Evolutionary conservation across 371 early-diverging fungal species (phyloP).

Genomic region (Nematocida sp.): DNA sequence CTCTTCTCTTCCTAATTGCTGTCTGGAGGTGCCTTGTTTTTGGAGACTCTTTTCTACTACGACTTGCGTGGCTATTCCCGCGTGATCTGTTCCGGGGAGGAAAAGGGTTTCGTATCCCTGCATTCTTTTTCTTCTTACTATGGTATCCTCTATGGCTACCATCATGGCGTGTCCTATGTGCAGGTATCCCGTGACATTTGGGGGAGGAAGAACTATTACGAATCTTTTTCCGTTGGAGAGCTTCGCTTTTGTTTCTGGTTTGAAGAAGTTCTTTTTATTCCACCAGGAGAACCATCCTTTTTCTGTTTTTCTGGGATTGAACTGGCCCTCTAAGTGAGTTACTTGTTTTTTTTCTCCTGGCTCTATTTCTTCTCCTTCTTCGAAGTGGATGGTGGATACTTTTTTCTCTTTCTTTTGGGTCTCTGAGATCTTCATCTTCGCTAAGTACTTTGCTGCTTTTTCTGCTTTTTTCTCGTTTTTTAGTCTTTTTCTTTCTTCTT

Average conservation of each 20-base stretch:
- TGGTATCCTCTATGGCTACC: constrained; percentile 85
- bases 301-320: constrained; percentile 85
- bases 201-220: constrained; percentile 90
- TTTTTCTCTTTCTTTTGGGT: constrained; percentile 40
- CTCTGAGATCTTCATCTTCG: constrained; percentile 62
- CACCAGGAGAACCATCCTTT: constrained; percentile 91
- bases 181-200: constrained; percentile 95
- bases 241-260: constrained; percentile 75
- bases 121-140: constrained; percentile 92
- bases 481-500: constrained; percentile 68
- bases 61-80: constrained; percentile 94
- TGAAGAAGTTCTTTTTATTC: constrained; percentile 81
- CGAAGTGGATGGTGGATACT: constrained; percentile 10
- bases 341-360: constrained; percentile 50
- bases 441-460: constrained; percentile 82
- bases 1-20: constrained; percentile 83
- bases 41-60: constrained; percentile 90
- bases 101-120: constrained; percentile 84
- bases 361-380: constrained; percentile 23
- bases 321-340: constrained; percentile 63
- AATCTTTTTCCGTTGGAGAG: constrained; percentile 70
- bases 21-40: constrained; percentile 77
- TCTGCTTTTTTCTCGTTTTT: constrained; percentile 82
- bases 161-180: constrained; percentile 96
- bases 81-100: constrained; percentile 97